phyloP scores from a whole-genome alignment of 1,284 basidiomycete genomes.

The Meripilus lineatus region DNA sequence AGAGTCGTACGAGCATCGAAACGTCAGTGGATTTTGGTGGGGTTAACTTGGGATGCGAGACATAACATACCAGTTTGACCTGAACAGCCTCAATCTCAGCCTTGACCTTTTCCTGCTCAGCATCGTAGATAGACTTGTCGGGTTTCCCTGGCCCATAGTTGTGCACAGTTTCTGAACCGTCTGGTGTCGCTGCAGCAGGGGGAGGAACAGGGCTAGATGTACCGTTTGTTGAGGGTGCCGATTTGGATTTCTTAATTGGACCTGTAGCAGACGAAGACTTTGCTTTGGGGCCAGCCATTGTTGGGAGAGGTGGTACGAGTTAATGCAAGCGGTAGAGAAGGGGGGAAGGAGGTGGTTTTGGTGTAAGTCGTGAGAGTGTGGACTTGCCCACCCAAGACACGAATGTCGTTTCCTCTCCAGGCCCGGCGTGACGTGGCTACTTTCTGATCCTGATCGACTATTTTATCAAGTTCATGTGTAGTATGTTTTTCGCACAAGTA shows the following conservation, averaged over 20 bases:
- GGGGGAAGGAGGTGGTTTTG: conserved; percentile 20
- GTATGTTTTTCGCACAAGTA: not conserved
- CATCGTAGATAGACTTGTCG: conserved; percentile 77
- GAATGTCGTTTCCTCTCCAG: not conserved
- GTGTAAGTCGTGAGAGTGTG: conserved; percentile 5
- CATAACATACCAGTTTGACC: conserved; percentile 65
- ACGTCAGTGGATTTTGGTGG: too few species aligned
- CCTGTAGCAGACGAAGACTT: conserved; percentile 43
- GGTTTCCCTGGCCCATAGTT: conserved; percentile 52
- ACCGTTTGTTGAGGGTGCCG: conserved; percentile 17
- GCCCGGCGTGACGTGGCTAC: conserved; percentile 9
- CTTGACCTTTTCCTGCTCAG: conserved; percentile 81
- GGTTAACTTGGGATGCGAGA: conserved; percentile 8
- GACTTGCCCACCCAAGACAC: not conserved
- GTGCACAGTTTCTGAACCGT: conserved; percentile 38
- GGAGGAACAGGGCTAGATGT: conserved; percentile 39
- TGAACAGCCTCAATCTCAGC: conserved; percentile 81
- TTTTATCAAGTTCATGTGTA: not conserved
- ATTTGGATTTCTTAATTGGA: conserved; percentile 37
- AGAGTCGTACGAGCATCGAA: conserved; percentile 3
- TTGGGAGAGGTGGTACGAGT: conserved; percentile 6
- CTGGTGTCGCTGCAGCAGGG: conserved; percentile 27
- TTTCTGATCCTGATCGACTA: conserved; percentile 1
- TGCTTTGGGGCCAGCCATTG: conserved; percentile 37
- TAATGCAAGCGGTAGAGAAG: conserved; percentile 13